A percentile compares a stretch with the other conserved stretches of the same genome.
These are phyloP conservation scores for Saururus chinensis DNA, from an alignment of 164 flowering plant genomes.

Conservation along the genomic window DNA sequence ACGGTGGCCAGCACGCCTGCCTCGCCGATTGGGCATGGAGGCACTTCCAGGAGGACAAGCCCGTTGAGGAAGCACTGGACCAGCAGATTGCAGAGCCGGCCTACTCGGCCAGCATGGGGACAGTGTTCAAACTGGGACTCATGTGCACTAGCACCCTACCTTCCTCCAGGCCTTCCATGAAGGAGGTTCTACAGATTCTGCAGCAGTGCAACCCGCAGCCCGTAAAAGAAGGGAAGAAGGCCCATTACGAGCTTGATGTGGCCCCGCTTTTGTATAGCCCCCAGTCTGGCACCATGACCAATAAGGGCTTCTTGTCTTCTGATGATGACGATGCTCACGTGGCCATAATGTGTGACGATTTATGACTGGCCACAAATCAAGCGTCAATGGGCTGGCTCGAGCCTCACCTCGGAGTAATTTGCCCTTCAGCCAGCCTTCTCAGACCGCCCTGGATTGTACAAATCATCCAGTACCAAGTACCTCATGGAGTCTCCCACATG, in stretches of 20 bases:
- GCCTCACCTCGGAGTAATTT: too few species aligned
- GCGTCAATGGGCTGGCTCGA: not conserved
- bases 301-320: not conserved
- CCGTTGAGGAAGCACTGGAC: constrained; percentile 35
- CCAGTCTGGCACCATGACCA: not conserved
- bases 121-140: constrained; percentile 55
- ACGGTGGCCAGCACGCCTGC: constrained; percentile 37
- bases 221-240: constrained; percentile 9
- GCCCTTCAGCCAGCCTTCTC: too few species aligned
- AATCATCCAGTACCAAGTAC: too few species aligned
- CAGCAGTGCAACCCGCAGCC: constrained; percentile 13
- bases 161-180: constrained; percentile 65
- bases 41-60: constrained; percentile 29
- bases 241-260: constrained; percentile 23
- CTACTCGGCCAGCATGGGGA: constrained; percentile 39
- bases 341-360: not conserved
- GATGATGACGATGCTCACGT: not conserved
- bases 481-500: too few species aligned
- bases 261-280: constrained; percentile 33
- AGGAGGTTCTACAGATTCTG: constrained; percentile 55
- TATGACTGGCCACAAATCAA: not conserved
- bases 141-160: constrained; percentile 57
- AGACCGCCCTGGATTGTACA: too few species aligned
- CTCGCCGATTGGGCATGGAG: constrained; percentile 79
- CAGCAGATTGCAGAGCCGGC: constrained; percentile 30